Evolutionary conservation across 495 filamentous ascomycete species (phyloP).

Genomic region (Penicillium manginii): DNA sequence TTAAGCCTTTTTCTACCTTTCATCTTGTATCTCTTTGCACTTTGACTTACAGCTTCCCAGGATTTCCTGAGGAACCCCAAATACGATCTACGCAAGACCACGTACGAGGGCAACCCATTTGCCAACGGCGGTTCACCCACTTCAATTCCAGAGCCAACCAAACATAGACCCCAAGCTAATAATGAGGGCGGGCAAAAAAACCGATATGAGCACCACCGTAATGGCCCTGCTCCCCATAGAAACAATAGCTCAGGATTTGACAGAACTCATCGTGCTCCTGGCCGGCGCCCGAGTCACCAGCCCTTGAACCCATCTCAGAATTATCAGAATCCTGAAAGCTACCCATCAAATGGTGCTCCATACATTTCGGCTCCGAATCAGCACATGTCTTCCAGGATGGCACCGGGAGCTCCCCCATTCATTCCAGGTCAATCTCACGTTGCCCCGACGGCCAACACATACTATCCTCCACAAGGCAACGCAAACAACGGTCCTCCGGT

Average conservation of each 20-base stretch:
- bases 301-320: background rate
- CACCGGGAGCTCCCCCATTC: no score
- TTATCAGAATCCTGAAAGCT: background rate
- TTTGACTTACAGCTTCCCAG: slow-evolving; percentile 3
- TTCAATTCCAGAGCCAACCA: background rate
- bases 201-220: background rate
- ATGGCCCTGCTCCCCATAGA: background rate
- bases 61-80: slow-evolving; percentile 19
- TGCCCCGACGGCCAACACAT: no score
- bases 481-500: no score
- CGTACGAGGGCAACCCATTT: background rate
- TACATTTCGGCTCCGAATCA: background rate
- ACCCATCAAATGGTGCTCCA: background rate
- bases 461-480: no score
- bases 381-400: no score
- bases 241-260: background rate
- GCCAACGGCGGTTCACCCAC: background rate
- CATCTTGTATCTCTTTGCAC: background rate
- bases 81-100: slow-evolving; percentile 10
- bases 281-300: background rate
- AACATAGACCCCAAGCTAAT: background rate
- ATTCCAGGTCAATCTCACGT: no score
- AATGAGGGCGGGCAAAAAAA: background rate
- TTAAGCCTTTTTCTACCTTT: background rate
- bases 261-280: background rate